phyloP scores from a whole-genome alignment of 306 rosid species.

The Ammopiptanthus mongolicus region DNA sequence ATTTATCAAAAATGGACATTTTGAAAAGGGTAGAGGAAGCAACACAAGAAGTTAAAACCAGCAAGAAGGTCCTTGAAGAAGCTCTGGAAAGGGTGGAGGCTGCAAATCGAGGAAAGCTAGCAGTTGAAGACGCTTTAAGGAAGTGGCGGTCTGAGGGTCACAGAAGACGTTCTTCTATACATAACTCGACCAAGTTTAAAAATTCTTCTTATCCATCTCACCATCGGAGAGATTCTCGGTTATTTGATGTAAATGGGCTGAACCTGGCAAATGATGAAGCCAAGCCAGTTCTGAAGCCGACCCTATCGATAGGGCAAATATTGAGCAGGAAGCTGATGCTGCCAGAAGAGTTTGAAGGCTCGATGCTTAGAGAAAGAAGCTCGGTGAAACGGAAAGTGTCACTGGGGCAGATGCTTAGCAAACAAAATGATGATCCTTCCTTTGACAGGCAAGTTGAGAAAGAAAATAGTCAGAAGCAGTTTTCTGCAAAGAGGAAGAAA shows the following conservation, averaged over 20 bases:
- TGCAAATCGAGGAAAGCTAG: conserved; percentile 74
- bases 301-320: conserved; percentile 82
- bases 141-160: conserved; percentile 76
- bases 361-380: conserved; percentile 26
- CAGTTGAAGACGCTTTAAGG: conserved; percentile 78
- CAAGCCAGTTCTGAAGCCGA: conserved; percentile 50
- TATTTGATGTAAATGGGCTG: conserved; percentile 49
- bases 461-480: conserved; percentile 49
- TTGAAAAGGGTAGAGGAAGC: conserved; percentile 77
- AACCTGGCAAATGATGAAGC: conserved; percentile 41
- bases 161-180: conserved; percentile 49
- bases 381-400: conserved; percentile 67
- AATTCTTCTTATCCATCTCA: conserved; percentile 48
- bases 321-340: conserved; percentile 72
- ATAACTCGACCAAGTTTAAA: conserved; percentile 57
- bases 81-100: conserved; percentile 83
- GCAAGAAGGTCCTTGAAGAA: conserved; percentile 70
- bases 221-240: conserved; percentile 42
- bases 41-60: conserved; percentile 64
- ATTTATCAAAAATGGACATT: conserved; percentile 53
- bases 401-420: conserved; percentile 83
- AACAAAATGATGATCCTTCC: conserved; percentile 47
- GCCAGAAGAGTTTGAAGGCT: conserved; percentile 54
- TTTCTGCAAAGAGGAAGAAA: conserved; percentile 75
- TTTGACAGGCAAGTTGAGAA: conserved; percentile 41